Percentiles rank a stretch among this genome's conserved stretches.
Evolutionary conservation across 2,329 filamentous ascomycete species (phyloP).

Genomic region (Trichoderma citrinoviride): DNA sequence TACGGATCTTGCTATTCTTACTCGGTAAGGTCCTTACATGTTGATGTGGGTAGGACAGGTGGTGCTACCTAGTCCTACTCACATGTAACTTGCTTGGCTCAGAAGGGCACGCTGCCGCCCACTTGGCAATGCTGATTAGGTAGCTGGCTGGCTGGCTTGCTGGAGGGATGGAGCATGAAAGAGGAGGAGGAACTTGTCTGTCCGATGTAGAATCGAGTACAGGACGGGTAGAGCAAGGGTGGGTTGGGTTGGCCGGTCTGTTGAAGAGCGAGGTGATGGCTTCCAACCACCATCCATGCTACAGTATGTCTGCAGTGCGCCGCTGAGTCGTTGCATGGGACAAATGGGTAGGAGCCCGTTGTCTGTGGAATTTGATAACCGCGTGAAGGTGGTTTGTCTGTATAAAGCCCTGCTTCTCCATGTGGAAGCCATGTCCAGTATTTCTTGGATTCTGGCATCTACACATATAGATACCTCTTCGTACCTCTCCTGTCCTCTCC

Average conservation of each 20-base stretch:
- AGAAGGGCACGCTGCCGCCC: conserved; percentile 8
- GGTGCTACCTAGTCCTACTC: neutral
- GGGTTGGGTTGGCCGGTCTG: neutral
- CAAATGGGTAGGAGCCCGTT: neutral
- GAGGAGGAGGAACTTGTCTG: neutral
- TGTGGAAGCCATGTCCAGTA: neutral
- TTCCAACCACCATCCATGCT: neutral
- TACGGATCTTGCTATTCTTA: conserved; percentile 8
- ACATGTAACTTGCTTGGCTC: conserved; percentile 13
- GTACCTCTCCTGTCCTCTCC: neutral
- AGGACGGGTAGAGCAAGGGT: neutral
- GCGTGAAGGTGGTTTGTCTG: neutral
- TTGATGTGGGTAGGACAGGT: too few species aligned
- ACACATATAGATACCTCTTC: neutral
- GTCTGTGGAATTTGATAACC: too few species aligned
- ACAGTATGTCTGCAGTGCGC: neutral
- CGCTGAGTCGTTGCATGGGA: neutral
- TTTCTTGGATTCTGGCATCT: neutral
- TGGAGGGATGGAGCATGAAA: neutral
- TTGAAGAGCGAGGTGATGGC: neutral
- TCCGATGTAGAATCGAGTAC: conserved; percentile 4
- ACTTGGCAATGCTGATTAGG: neutral
- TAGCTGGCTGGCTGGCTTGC: neutral
- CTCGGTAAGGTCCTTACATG: too few species aligned
- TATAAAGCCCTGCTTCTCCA: conserved; percentile 16